Conservation (phyloP, 768 basidiomycete species). For the Podaxis sp. region DNA sequence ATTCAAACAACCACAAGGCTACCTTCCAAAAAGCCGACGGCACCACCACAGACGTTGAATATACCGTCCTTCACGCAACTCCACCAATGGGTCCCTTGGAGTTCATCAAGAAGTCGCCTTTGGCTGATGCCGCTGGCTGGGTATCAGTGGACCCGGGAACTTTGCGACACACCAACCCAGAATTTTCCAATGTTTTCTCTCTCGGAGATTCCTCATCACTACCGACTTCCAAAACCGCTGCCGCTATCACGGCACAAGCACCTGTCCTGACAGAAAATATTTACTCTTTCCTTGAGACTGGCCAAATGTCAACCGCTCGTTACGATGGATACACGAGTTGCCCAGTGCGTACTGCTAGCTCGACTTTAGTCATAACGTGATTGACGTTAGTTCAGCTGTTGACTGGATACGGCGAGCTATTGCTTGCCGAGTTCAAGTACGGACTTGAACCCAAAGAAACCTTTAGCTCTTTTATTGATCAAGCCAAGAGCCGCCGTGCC, state of each 20-base stretch:
- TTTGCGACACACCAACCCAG: conserved; percentile 80
- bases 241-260: conserved; percentile 88
- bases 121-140: conserved; percentile 85
- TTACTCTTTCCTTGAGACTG: conserved; percentile 70
- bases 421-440: conserved; percentile 96
- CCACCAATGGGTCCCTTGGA: conserved; percentile 93
- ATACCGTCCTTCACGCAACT: conserved; percentile 79
- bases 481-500: conserved; percentile 65
- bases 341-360: conserved; percentile 52
- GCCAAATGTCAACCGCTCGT: conserved; percentile 61
- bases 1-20: conserved; percentile 69
- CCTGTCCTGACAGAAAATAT: conserved; percentile 92
- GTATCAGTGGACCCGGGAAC: conserved; percentile 83
- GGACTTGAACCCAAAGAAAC: conserved; percentile 86
- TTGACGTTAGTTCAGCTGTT: conserved; percentile 49
- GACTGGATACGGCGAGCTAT: conserved; percentile 77
- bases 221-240: conserved; percentile 95
- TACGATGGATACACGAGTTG: conserved; percentile 93
- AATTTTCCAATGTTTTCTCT: conserved; percentile 81
- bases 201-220: conserved; percentile 91
- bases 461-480: conserved; percentile 71
- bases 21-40: conserved; percentile 83
- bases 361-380: conserved; percentile 8
- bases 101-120: conserved; percentile 72
- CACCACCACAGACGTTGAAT: conserved; percentile 68